Evolutionary conservation across 192 early-diverging fungal genomes (phyloP).

Genomic region (Paraglomus occultum): DNA sequence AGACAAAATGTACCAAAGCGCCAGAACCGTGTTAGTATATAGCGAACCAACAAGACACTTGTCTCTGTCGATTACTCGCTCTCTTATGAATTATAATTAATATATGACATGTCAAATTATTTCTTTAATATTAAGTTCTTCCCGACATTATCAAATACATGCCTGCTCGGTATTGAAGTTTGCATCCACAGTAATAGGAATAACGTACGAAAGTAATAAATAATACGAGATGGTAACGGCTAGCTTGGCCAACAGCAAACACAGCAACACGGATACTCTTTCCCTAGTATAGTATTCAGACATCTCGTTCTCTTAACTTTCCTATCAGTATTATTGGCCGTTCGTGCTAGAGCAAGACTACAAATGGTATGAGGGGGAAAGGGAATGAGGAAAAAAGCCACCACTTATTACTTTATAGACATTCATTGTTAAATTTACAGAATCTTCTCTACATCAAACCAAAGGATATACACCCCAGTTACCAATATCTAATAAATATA

Average conservation of each 20-base stretch:
- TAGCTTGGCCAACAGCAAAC: background rate
- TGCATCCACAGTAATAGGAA: background rate
- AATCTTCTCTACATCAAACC: too few species aligned
- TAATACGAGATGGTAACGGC: background rate
- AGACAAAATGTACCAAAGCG: too few species aligned
- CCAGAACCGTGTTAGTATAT: too few species aligned
- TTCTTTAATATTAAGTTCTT: too few species aligned
- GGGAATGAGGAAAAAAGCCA: background rate
- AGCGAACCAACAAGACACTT: too few species aligned
- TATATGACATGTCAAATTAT: too few species aligned
- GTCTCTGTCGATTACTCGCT: too few species aligned
- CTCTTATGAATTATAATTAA: too few species aligned
- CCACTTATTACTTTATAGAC: background rate
- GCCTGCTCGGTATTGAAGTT: too few species aligned
- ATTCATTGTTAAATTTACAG: background rate
- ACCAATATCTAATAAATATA: background rate
- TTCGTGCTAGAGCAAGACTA: background rate
- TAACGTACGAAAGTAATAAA: background rate
- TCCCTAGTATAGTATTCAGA: background rate
- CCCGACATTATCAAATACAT: too few species aligned
- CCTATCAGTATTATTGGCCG: background rate
- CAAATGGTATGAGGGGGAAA: background rate
- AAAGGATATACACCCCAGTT: too few species aligned
- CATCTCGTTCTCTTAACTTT: background rate
- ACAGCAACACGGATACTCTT: background rate